Evolutionary conservation across 1,139 yeast species (phyloP).

Genomic region (Pichia kudriavzevii): DNA sequence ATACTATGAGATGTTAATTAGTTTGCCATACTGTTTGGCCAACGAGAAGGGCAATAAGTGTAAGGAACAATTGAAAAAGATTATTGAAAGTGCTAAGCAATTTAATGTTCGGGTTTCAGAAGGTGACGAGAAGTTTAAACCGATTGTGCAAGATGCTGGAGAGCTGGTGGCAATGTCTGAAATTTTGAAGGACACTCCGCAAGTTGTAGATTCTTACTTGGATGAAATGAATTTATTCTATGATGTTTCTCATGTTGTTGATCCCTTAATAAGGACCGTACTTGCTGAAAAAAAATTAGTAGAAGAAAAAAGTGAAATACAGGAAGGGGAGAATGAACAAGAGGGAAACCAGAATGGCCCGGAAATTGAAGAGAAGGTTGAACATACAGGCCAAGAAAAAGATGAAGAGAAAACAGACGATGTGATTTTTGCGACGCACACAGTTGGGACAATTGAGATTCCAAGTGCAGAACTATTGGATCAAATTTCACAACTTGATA

Average conservation of each 20-base stretch:
- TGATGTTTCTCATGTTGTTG: conserved; percentile 16
- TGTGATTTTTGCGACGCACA: conserved; percentile 26
- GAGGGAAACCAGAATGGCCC: too few relatives aligned
- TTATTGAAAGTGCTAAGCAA: conserved; percentile 39
- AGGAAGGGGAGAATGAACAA: conserved; percentile 16
- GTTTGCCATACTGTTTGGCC: conserved; percentile 62
- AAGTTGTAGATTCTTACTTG: conserved; percentile 8
- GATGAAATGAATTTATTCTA: conserved; percentile 24
- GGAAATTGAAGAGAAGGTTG: conserved; percentile 25
- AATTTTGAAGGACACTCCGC: conserved; percentile 2
- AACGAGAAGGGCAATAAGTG: conserved; percentile 34
- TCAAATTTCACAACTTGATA: conserved; percentile 26
- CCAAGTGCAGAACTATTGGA: conserved; percentile 39
- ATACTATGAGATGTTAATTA: conserved; percentile 53
- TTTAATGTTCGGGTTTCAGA: conserved; percentile 28
- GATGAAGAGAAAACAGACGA: not conserved
- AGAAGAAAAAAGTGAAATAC: conserved; percentile 4
- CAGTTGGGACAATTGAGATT: conserved; percentile 39
- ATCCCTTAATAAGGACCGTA: conserved; percentile 13
- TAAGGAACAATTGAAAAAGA: conserved; percentile 34
- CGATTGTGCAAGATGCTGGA: conserved; percentile 2
- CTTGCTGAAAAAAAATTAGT: conserved; percentile 9
- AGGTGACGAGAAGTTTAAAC: conserved; percentile 1
- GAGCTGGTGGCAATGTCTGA: conserved; percentile 5
- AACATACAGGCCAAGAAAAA: not conserved